phyloP scores from a whole-genome alignment of 148 eudicot genomes.

The Arctostaphylos glauca region DNA sequence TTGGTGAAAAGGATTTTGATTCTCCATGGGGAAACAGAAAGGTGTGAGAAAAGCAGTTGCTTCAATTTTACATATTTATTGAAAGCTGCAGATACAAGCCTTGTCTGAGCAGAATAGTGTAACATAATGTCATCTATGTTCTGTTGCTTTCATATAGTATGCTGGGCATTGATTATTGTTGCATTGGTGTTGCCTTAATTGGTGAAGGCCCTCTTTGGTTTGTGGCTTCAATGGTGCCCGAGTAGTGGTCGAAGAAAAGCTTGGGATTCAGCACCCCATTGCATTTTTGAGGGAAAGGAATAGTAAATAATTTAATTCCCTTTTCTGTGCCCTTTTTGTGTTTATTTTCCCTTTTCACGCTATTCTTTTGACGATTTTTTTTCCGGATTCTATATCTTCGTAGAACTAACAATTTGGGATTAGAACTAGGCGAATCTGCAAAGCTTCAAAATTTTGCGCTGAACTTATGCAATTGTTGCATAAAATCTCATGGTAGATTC shows the following conservation, averaged over 20 bases:
- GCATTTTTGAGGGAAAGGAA: neutral
- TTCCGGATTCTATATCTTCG: neutral
- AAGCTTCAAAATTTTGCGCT: neutral
- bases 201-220: conserved; percentile 7
- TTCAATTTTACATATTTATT: neutral
- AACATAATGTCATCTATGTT: neutral
- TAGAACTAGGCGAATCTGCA: neutral
- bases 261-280: neutral
- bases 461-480: neutral
- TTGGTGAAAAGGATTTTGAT: conserved; percentile 67
- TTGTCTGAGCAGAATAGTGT: neutral
- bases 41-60: conserved; percentile 37
- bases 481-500: neutral
- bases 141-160: neutral
- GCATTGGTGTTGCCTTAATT: neutral
- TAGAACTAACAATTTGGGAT: neutral
- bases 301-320: neutral
- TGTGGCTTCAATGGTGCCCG: neutral
- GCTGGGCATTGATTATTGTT: neutral
- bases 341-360: neutral
- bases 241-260: neutral
- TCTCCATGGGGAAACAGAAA: conserved; percentile 62
- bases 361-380: neutral
- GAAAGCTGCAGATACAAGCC: neutral
- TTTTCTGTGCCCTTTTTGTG: neutral